These are phyloP conservation scores for Penicillium manginii DNA, from an alignment of 495 filamentous ascomycete genomes.

Conservation along the genomic window DNA sequence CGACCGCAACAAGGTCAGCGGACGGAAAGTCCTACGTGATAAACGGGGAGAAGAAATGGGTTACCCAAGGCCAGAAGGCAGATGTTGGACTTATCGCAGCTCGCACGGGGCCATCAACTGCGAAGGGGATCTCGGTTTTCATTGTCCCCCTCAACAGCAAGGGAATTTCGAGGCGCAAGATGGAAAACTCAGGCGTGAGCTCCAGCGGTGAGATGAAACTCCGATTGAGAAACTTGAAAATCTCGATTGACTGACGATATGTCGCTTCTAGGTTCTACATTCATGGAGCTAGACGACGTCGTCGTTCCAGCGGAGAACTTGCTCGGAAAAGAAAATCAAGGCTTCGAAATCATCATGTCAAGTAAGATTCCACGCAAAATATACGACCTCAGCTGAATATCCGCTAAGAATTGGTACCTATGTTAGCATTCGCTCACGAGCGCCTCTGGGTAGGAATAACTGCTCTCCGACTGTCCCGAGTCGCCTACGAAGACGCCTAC, in stretches of 20 bases:
- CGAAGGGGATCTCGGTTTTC: conserved; percentile 20
- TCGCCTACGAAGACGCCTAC: conserved; percentile 21
- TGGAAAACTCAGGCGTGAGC: conserved; percentile 21
- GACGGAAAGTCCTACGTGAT: conserved; percentile 75
- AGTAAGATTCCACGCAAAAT: conserved; percentile 9
- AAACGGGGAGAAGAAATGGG: conserved; percentile 82
- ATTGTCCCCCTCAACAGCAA: conserved; percentile 15
- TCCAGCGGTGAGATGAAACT: conserved; percentile 39
- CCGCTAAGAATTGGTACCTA: not conserved
- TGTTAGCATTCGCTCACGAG: conserved; percentile 17
- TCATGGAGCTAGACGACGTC: conserved; percentile 75
- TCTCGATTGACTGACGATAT: not conserved
- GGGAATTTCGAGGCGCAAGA: conserved; percentile 15
- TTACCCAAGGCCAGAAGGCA: conserved; percentile 69
- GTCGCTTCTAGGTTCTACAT: conserved; percentile 61
- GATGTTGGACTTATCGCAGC: conserved; percentile 17
- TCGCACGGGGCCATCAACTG: conserved; percentile 13
- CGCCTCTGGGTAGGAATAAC: conserved; percentile 24
- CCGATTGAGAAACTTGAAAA: not conserved
- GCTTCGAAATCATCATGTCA: conserved; percentile 70
- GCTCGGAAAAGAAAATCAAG: conserved; percentile 75
- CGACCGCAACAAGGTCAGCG: conserved; percentile 67
- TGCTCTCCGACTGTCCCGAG: conserved; percentile 18
- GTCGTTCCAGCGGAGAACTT: conserved; percentile 73
- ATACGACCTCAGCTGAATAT: not conserved